Percentiles rank a stretch among this genome's conserved stretches.
Evolutionary conservation across 2,329 filamentous ascomycete species (phyloP).

Genomic region (Diplodia mutila): DNA sequence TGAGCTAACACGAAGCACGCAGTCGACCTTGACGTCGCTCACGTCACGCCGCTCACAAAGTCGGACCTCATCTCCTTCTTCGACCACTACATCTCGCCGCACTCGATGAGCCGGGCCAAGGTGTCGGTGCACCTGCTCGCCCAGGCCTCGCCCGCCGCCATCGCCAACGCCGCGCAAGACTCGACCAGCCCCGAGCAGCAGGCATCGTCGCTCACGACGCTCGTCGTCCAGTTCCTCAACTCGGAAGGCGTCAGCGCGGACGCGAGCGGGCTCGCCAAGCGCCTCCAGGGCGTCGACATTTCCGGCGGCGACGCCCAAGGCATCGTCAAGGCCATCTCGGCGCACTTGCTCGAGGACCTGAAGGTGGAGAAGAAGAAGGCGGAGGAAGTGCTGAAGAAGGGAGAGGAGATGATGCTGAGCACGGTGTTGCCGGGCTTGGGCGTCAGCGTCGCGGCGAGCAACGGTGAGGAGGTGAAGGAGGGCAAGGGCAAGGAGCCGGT

Average conservation of each 20-base stretch:
- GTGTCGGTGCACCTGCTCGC: constrained; percentile 82
- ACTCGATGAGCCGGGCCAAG: constrained; percentile 76
- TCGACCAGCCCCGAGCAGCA: constrained; percentile 48
- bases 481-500: constrained; percentile 46
- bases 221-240: constrained; percentile 52
- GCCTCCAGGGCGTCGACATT: constrained; percentile 52
- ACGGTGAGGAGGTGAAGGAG: constrained; percentile 41
- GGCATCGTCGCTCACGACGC: constrained; percentile 34
- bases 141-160: constrained; percentile 56
- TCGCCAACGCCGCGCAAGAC: constrained; percentile 36
- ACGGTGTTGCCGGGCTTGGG: constrained; percentile 50
- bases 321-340: constrained; percentile 56
- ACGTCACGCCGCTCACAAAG: constrained; percentile 76
- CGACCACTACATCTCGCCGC: constrained; percentile 72
- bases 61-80: constrained; percentile 80
- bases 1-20: constrained; percentile 1
- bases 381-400: constrained; percentile 54
- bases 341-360: constrained; percentile 49
- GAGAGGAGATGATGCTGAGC: constrained; percentile 53
- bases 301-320: constrained; percentile 49
- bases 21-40: constrained; percentile 76
- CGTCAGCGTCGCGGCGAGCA: constrained; percentile 38
- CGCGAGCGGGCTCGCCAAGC: constrained; percentile 45
- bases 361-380: constrained; percentile 56
- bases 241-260: constrained; percentile 53